phyloP scores from a whole-genome alignment of 2,329 filamentous ascomycete genomes.

The Pseudopyricularia cyperi region DNA sequence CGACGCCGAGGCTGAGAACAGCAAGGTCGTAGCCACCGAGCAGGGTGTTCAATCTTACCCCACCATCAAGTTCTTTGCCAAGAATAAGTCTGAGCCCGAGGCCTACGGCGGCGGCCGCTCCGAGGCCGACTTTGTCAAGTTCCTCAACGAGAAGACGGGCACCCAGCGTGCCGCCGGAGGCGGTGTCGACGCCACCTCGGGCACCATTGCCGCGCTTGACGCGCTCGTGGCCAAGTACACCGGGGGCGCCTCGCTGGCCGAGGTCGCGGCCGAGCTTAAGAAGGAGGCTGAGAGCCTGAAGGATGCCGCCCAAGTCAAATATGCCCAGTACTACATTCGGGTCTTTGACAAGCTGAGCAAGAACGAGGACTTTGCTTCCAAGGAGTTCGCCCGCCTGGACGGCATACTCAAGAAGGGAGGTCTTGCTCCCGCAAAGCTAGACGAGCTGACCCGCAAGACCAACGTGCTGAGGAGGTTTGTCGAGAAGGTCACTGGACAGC shows the following conservation, averaged over 20 bases:
- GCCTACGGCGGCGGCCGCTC: slow-evolving; percentile 63
- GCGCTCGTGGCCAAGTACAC: slow-evolving; percentile 61
- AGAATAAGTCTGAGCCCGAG: slow-evolving; percentile 60
- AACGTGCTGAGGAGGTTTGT: slow-evolving; percentile 79
- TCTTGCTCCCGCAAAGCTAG: slow-evolving; percentile 71
- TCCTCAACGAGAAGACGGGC: slow-evolving; percentile 78
- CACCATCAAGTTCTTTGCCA: slow-evolving; percentile 95
- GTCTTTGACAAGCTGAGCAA: slow-evolving; percentile 74
- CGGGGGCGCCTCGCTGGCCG: slow-evolving; percentile 46
- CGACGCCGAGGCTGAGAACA: slow-evolving; percentile 78
- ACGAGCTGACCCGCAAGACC: slow-evolving; percentile 73
- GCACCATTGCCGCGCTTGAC: slow-evolving; percentile 72
- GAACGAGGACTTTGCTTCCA: slow-evolving; percentile 67
- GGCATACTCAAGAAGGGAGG: slow-evolving; percentile 77
- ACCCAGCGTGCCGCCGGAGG: slow-evolving; percentile 77
- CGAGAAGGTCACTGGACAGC: slow-evolving; percentile 41
- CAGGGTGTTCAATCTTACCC: slow-evolving; percentile 80
- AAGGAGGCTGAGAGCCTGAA: slow-evolving; percentile 55
- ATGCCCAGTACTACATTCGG: slow-evolving; percentile 86
- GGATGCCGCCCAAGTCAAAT: slow-evolving; percentile 54
- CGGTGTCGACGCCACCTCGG: slow-evolving; percentile 63
- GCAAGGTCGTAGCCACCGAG: slow-evolving; percentile 63
- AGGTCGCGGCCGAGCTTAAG: slow-evolving; percentile 58
- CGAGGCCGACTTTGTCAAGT: slow-evolving; percentile 65
- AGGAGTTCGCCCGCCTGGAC: slow-evolving; percentile 73